Percentiles rank a stretch among this genome's conserved stretches.
phyloP scores from a whole-genome alignment of 1,139 yeast species.

The Pichia sp. region DNA sequence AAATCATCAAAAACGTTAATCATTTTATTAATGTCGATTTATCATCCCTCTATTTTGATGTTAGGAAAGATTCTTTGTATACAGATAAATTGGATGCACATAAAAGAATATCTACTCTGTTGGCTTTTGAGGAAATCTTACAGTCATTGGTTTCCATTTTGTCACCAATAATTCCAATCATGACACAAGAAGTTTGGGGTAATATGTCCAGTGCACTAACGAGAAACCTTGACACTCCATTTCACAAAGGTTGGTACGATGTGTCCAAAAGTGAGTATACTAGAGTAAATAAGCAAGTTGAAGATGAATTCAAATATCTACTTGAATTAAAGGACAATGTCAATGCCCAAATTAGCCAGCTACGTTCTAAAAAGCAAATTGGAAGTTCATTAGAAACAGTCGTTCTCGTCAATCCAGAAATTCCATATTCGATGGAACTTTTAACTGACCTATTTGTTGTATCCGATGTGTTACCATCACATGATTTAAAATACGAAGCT shows the following conservation, averaged over 20 bases:
- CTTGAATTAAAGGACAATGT: slow-evolving; percentile 43
- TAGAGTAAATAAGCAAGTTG: slow-evolving; percentile 25
- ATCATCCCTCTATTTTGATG: slow-evolving; percentile 80
- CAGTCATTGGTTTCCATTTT: slow-evolving; percentile 55
- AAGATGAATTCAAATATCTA: slow-evolving; percentile 32
- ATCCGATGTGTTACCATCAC: neutral
- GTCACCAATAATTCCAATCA: slow-evolving; percentile 75
- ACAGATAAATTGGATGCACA: slow-evolving; percentile 46
- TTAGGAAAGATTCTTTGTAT: slow-evolving; percentile 78
- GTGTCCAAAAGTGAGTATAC: neutral
- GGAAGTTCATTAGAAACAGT: slow-evolving; percentile 3
- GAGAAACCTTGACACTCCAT: slow-evolving; percentile 39
- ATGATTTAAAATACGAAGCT: no score
- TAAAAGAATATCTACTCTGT: slow-evolving; percentile 61
- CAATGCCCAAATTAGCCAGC: slow-evolving; percentile 32
- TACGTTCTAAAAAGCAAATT: slow-evolving; percentile 1
- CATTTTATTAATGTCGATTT: slow-evolving; percentile 67
- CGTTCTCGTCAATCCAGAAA: neutral
- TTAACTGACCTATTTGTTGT: slow-evolving; percentile 12
- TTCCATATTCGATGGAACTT: slow-evolving; percentile 17
- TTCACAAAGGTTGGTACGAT: slow-evolving; percentile 28
- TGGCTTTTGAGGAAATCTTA: slow-evolving; percentile 57
- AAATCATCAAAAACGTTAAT: slow-evolving; percentile 49
- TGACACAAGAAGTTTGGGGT: slow-evolving; percentile 86
- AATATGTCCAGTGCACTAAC: slow-evolving; percentile 34